phyloP scores from a whole-genome alignment of 768 basidiomycete species.

The Boletellus sp. region DNA sequence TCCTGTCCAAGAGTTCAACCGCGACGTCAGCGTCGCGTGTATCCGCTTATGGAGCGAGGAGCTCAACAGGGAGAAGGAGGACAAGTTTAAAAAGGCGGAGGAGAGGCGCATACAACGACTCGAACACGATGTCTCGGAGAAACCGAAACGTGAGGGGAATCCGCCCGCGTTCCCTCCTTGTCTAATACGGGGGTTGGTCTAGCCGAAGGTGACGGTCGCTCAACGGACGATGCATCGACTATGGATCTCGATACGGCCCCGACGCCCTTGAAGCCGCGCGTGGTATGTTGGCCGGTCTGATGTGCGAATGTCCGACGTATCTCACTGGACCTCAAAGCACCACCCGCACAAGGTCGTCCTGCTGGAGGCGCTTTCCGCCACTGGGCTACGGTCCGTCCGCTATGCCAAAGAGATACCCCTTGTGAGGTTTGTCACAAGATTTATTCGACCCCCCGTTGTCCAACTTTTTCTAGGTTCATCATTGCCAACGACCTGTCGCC shows the following conservation, averaged over 20 bases:
- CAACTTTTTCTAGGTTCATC: conserved; percentile 67
- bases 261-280: conserved; percentile 14
- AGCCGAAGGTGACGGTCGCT: conserved; percentile 3
- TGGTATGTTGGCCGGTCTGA: conserved; percentile 17
- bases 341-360: conserved; percentile 67
- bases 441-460: conserved; percentile 3
- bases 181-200: conserved; percentile 1
- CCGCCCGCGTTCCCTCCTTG: not conserved
- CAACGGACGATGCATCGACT: not conserved
- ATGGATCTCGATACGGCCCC: conserved; percentile 1
- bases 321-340: conserved; percentile 36
- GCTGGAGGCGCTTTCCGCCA: conserved; percentile 93
- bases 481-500: conserved; percentile 93
- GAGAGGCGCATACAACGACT: conserved; percentile 44
- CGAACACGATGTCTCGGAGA: conserved; percentile 37
- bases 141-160: conserved; percentile 40
- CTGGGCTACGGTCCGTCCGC: conserved; percentile 91
- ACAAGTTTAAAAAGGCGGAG: conserved; percentile 52
- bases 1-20: conserved; percentile 97
- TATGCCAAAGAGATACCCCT: conserved; percentile 97
- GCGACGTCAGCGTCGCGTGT: conserved; percentile 88
- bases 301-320: not conserved
- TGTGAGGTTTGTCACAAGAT: conserved; percentile 57
- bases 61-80: conserved; percentile 57
- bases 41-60: conserved; percentile 88